A percentile compares a stretch with the other conserved stretches of the same genome.
Evolutionary conservation across 1,284 basidiomycete genomes (phyloP).

Genomic region (Stygiomarasmius scandens): DNA sequence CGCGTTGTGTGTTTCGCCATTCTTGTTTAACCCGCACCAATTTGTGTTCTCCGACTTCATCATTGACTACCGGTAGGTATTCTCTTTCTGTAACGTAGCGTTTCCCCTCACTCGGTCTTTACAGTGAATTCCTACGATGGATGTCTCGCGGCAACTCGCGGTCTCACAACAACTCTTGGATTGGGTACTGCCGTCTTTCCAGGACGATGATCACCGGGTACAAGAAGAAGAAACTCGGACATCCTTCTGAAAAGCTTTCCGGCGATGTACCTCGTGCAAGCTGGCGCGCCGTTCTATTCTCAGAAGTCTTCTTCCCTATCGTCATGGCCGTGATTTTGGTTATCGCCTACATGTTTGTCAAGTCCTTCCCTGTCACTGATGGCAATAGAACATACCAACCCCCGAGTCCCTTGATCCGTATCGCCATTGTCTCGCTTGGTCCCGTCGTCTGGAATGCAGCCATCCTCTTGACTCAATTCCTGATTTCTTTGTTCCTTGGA

Average conservation of each 20-base stretch:
- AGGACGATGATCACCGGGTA: conserved; percentile 96
- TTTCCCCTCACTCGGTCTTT: conserved; percentile 14
- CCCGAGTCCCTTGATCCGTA: conserved; percentile 83
- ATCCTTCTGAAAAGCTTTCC: conserved; percentile 93
- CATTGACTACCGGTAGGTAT: conserved; percentile 86
- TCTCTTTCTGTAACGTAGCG: background rate
- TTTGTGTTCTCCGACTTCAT: conserved; percentile 95
- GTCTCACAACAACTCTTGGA: conserved; percentile 97
- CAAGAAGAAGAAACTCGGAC: conserved; percentile 94
- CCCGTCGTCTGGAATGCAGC: conserved; percentile 97
- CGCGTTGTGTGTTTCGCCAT: conserved; percentile 88
- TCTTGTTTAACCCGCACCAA: conserved; percentile 97
- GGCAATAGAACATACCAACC: conserved; percentile 53
- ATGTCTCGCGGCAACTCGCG: conserved; percentile 96
- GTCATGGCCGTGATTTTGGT: conserved; percentile 84
- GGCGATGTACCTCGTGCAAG: conserved; percentile 89
- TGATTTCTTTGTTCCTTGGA: conserved; percentile 90
- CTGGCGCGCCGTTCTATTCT: conserved; percentile 87
- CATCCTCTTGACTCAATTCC: conserved; percentile 83
- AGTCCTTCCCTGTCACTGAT: conserved; percentile 74
- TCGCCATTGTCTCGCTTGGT: conserved; percentile 91
- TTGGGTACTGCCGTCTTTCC: conserved; percentile 93
- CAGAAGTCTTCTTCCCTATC: conserved; percentile 86
- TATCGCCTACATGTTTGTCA: conserved; percentile 90
- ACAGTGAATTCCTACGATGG: conserved; percentile 92